Evolutionary conservation across 1,139 yeast genomes (phyloP).

Genomic region (Hyphopichia khmerensis): DNA sequence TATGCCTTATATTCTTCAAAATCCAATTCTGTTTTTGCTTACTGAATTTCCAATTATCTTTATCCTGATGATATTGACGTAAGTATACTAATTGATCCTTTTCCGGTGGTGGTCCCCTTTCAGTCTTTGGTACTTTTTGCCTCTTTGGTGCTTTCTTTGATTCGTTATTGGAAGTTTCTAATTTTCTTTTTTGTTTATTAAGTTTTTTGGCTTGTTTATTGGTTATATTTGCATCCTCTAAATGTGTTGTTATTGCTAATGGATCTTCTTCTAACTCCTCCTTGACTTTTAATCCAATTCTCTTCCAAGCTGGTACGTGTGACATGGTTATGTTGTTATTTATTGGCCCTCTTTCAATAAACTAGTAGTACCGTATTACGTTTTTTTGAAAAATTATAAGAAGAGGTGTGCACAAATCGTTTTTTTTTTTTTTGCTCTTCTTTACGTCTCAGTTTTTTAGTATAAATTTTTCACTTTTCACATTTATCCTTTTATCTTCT

Average conservation of each 20-base stretch:
- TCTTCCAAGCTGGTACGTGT: slow-evolving; percentile 85
- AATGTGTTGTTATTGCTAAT: slow-evolving; percentile 36
- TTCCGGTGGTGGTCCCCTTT: slow-evolving; percentile 74
- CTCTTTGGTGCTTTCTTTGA: slow-evolving; percentile 68
- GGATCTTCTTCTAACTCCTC: slow-evolving; percentile 41
- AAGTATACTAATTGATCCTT: slow-evolving; percentile 80
- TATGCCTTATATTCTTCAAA: slow-evolving; percentile 59
- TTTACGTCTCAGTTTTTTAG: background rate
- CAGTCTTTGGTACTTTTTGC: slow-evolving; percentile 69
- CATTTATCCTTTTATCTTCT: too few species aligned
- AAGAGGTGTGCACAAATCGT: slow-evolving; percentile 7
- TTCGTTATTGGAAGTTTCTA: slow-evolving; percentile 15
- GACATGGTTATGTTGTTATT: too few species aligned
- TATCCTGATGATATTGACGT: slow-evolving; percentile 61
- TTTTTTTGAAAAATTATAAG: too few species aligned
- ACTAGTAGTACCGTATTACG: too few species aligned
- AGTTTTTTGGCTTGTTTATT: slow-evolving; percentile 48
- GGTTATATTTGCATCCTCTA: slow-evolving; percentile 48
- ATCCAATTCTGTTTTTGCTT: slow-evolving; percentile 96
- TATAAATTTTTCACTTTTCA: background rate
- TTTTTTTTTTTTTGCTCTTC: background rate
- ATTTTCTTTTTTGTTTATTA: slow-evolving; percentile 33
- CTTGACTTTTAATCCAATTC: slow-evolving; percentile 68
- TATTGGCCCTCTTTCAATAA: too few species aligned
- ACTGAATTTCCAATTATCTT: slow-evolving; percentile 81